Base-by-base conservation (phyloP, 2,329 filamentous ascomycete species). In the Pseudopyrenochaeta lycopersici region DNA sequence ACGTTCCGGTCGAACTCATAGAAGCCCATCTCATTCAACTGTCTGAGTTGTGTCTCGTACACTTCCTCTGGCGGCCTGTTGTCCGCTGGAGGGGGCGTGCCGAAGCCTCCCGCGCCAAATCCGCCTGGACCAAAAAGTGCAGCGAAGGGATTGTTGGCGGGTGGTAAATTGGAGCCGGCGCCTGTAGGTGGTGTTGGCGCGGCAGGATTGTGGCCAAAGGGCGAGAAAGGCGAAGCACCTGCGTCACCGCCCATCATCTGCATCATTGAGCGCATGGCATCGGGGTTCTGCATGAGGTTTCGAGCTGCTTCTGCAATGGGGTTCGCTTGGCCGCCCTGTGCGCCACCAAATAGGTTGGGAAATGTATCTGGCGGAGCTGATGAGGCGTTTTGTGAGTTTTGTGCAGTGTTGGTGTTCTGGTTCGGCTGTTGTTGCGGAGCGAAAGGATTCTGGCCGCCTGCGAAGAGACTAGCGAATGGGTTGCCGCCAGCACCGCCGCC, bases 11-110 rank as follows among this genome's bases (percentile, higher is more conserved):
- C 94, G 71, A 98, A 99, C 72, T 99, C 93, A 73, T 88, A 97
- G 78, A 99, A 99, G 2, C 95, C 95, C 95, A 99, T 99, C 63
- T 98, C 95, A 75, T 99, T 99, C 58, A 99, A 80, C 78, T 98
- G 92, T 55, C 92, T 84, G 44, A 99, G 81, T 77, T 99, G 94
- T 29, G 91, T 88, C 2, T 90, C 92, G 67, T 97, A 99, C 54
- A 91, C 83, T 77, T 98, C 95, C 81, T 99, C 95, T 0, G 95
- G 94, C 4, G 95, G 93, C 58, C 94, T 85, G 69, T 84, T 96
- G 77, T 99, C 95, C 2, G 84, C 77, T 4, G 92, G 90, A 31
- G 72, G 62, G n/a, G 71, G 69, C n/a, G 71, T 56, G 4, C 63
- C 63, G n/a, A 74, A 62, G 31, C 70, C 75, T 32, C 74, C 61